Base-by-base conservation (phyloP, 257 asterid genomes). In the Scutellaria galericulata region DNA sequence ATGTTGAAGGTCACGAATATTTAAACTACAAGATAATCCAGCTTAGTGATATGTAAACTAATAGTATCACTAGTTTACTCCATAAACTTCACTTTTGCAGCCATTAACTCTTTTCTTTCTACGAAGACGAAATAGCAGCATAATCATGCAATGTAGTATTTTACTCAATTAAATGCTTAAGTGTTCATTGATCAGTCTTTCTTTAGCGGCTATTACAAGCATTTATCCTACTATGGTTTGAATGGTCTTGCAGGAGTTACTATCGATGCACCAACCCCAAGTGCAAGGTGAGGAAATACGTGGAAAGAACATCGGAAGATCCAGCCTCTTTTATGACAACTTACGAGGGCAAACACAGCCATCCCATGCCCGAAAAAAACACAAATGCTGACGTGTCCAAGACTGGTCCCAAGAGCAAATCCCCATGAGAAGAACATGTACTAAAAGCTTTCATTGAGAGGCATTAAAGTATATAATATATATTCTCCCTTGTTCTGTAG, bases 291-390 rank as follows among this genome's bases (percentile, higher is more conserved):
- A 82, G 95, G 68, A 90, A 90, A 72, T 90, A 83, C 14, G 95
- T 90, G 1, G 97, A 93, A 75, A 85, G 95, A 77, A 86, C 85
- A 22, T 80, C 88, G 1, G 95, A 89, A 56, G 93, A 87, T 68
- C 85, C 96, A 2, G 63, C 72, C 6, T 80, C 86, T 13, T 87
- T 82, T 72, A 83, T 90, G 13, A 87, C 95, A 15, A 93, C 93
- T 11, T 93, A 89, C 9, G 97, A 93, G 67, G 96, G 97, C 22
- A 84, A 78, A 56, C 98, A 90, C 92, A 83, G 82, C 84, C 98
- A 90, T 35, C 78, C 65, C 56, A 60, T 11, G 71, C 51, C 40
- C 14, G 8, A 9, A 7, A 83, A 52, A 73, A 50, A 37, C 66
- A 73, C 78, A 47, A 73, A 78, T 51, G 45, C 78, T 6, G 86